Evolutionary conservation across 495 filamentous ascomycete genomes (phyloP).

Genomic region (Durotheca rogersii): DNA sequence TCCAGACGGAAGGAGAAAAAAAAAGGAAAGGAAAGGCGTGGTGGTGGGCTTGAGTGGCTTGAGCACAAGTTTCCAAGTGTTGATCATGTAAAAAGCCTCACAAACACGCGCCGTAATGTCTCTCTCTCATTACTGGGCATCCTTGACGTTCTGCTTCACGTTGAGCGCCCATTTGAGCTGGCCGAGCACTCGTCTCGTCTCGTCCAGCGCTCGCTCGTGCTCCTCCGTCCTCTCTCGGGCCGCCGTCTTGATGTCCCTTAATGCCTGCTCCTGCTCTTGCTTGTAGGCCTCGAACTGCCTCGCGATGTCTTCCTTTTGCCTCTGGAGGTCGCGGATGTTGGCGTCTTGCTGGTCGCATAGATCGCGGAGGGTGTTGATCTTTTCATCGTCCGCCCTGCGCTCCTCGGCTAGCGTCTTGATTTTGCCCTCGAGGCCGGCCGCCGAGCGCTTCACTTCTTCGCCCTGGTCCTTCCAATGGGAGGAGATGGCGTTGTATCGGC

Average conservation of each 20-base stretch:
- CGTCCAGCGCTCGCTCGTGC: constrained; percentile 57
- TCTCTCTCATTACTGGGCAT: constrained; percentile 43
- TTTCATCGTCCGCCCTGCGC: constrained; percentile 58
- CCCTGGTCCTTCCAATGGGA: constrained; percentile 65
- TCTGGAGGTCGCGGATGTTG: constrained; percentile 59
- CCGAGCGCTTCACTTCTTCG: constrained; percentile 55
- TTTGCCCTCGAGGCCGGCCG: constrained; percentile 56
- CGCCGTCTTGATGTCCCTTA: constrained; percentile 56
- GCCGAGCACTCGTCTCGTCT: constrained; percentile 61
- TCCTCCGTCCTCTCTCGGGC: constrained; percentile 55
- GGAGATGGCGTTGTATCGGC: constrained; percentile 71
- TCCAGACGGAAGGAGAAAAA: not conserved
- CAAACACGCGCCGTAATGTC: not conserved
- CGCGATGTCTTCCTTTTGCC: constrained; percentile 61
- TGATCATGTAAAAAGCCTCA: not conserved
- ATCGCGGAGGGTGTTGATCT: constrained; percentile 56
- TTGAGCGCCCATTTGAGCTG: constrained; percentile 70
- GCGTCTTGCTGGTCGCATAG: constrained; percentile 69
- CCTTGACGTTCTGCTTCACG: constrained; percentile 58
- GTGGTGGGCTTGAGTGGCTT: not conserved
- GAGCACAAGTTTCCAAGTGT: not conserved
- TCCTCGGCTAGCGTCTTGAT: constrained; percentile 51
- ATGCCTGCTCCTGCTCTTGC: constrained; percentile 58
- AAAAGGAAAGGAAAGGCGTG: too few relatives aligned
- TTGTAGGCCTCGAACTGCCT: constrained; percentile 63